Conservation (phyloP, 169 alveolate species). For the Theileria equi region DNA sequence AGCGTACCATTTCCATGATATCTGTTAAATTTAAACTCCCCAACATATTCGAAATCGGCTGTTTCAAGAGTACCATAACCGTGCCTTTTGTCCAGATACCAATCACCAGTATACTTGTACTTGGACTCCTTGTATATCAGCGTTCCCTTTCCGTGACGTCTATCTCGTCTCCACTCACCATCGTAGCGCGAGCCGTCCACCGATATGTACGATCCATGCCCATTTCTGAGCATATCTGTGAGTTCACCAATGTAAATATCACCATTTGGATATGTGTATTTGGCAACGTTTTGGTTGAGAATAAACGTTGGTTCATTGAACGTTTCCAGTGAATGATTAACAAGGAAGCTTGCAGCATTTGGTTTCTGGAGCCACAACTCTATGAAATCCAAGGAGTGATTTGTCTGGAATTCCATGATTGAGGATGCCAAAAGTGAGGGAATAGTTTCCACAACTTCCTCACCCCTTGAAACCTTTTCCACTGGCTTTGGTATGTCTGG, state of each 20-base stretch:
- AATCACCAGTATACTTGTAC: constrained; percentile 41
- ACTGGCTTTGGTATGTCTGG: too few relatives aligned
- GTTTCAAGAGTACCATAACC: constrained; percentile 53
- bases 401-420: constrained; percentile 50
- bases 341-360: constrained; percentile 29
- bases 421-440: constrained; percentile 30
- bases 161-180: constrained; percentile 51
- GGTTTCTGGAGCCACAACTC: constrained; percentile 42
- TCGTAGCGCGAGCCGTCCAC: constrained; percentile 57
- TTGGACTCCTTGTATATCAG: constrained; percentile 10
- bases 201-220: constrained; percentile 49
- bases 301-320: constrained; percentile 46
- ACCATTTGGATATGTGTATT: constrained; percentile 55
- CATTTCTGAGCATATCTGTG: constrained; percentile 43
- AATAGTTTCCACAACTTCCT: constrained; percentile 22
- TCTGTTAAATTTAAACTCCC: constrained; percentile 39
- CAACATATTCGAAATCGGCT: constrained; percentile 18
- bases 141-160: constrained; percentile 57
- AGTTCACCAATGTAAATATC: constrained; percentile 52
- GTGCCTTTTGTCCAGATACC: constrained; percentile 41
- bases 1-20: constrained; percentile 42
- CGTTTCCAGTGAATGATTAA: constrained; percentile 24
- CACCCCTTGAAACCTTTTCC: too few relatives aligned
- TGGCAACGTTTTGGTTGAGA: constrained; percentile 12
- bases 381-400: constrained; percentile 45